phyloP scores from a whole-genome alignment of 176 grass and related monocot species.

The Tillandsia leiboldiana region DNA sequence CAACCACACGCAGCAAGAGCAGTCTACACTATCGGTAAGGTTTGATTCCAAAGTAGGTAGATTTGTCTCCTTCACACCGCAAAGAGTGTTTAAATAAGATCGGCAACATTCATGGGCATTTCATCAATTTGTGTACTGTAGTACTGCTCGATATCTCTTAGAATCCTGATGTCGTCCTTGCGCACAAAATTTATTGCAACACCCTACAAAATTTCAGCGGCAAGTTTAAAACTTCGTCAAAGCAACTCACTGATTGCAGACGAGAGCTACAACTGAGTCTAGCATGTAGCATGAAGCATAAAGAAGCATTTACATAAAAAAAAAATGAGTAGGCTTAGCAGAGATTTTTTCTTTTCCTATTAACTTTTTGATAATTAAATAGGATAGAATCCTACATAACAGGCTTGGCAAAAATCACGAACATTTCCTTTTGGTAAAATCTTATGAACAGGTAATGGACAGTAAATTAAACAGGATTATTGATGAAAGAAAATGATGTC shows the following conservation, averaged over 20 bases:
- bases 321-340: background rate
- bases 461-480: too few relatives aligned
- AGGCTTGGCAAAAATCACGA: too few relatives aligned
- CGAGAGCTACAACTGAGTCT: background rate
- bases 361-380: too few relatives aligned
- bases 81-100: constrained; percentile 50
- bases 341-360: too few relatives aligned
- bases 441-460: too few relatives aligned
- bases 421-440: too few relatives aligned
- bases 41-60: too few relatives aligned
- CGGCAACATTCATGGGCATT: constrained; percentile 99
- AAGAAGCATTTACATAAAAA: background rate
- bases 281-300: background rate
- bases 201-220: constrained; percentile 39
- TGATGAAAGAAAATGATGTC: too few relatives aligned
- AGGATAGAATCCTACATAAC: too few relatives aligned
- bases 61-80: too few relatives aligned
- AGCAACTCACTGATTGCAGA: background rate
- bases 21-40: too few relatives aligned
- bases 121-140: constrained; percentile 99
- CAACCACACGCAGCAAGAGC: too few relatives aligned
- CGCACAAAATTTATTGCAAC: constrained; percentile 96
- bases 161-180: constrained; percentile 92
- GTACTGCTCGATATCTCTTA: constrained; percentile 94
- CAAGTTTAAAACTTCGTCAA: background rate